Evolutionary conservation across 2,329 filamentous ascomycete species (phyloP).

Genomic region (Alternaria arborescens): DNA sequence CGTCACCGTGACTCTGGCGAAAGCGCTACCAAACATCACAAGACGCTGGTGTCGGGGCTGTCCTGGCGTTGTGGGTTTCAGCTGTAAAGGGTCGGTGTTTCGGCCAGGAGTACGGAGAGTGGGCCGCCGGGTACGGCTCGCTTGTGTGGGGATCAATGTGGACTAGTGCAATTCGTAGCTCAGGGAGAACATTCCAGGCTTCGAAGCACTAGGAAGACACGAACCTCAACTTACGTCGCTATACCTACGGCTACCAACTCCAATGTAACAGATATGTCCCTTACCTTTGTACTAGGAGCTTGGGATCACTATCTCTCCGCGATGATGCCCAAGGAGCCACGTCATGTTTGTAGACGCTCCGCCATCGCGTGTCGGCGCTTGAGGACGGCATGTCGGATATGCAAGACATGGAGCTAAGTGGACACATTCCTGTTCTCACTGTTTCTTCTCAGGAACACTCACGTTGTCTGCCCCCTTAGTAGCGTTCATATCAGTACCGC

Average conservation of each 20-base stretch:
- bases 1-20: slow-evolving; percentile 8
- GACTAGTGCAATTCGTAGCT: neutral
- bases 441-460: neutral
- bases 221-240: neutral
- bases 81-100: slow-evolving; percentile 25
- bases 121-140: neutral
- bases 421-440: neutral
- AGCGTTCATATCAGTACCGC: neutral
- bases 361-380: neutral
- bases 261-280: neutral
- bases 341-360: neutral
- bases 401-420: neutral
- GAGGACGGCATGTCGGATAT: neutral
- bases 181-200: neutral
- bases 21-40: slow-evolving; percentile 19
- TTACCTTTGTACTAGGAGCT: neutral
- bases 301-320: neutral
- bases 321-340: neutral
- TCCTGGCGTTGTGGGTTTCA: slow-evolving; percentile 36
- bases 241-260: neutral
- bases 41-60: slow-evolving; percentile 37
- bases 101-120: slow-evolving; percentile 14
- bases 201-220: neutral
- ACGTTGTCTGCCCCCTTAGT: neutral
- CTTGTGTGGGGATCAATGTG: neutral